These are phyloP conservation scores for Blepharisma japonicum DNA, from an alignment of 73 alveolate species.

Conservation along the genomic window DNA sequence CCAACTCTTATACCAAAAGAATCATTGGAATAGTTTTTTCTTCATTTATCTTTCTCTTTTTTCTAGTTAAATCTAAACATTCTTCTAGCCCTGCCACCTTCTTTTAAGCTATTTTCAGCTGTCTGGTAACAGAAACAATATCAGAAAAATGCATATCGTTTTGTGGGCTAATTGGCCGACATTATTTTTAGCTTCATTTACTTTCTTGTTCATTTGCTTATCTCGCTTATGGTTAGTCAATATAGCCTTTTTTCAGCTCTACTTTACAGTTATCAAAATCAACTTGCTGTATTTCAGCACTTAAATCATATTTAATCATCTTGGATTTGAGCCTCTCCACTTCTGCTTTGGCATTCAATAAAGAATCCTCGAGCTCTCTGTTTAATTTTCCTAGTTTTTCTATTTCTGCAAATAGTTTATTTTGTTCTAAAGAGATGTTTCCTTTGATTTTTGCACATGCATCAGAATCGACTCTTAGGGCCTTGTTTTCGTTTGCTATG, in stretches of 20 bases:
- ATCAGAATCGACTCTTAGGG: slow-evolving; percentile 80
- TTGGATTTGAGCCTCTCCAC: slow-evolving; percentile 81
- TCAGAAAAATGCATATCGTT: slow-evolving; percentile 80
- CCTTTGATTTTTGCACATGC: slow-evolving; percentile 49
- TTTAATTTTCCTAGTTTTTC: slow-evolving; percentile 86
- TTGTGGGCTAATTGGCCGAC: slow-evolving; percentile 65
- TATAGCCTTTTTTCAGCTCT: slow-evolving; percentile 68
- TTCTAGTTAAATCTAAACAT: no score
- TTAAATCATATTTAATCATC: slow-evolving; percentile 63
- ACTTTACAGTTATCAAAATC: slow-evolving; percentile 69
- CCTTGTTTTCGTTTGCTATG: slow-evolving; percentile 68
- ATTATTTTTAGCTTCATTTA: slow-evolving; percentile 43
- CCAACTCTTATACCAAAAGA: no score
- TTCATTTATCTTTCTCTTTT: no score
- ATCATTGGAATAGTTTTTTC: no score
- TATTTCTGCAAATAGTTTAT: slow-evolving; percentile 77
- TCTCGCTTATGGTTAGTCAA: slow-evolving; percentile 54
- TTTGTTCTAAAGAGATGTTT: slow-evolving; percentile 81
- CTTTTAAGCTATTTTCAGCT: slow-evolving; percentile 83
- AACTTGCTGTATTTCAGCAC: slow-evolving; percentile 50
- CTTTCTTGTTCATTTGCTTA: slow-evolving; percentile 48
- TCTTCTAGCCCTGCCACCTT: slow-evolving; percentile 92
- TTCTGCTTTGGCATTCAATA: slow-evolving; percentile 75
- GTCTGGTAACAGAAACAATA: slow-evolving; percentile 59
- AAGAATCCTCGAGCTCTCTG: slow-evolving; percentile 70